A percentile compares a stretch with the other conserved stretches of the same genome.
Conservation (phyloP, 2,329 filamentous ascomycete species). For the Chaetothyriales sp. region DNA sequence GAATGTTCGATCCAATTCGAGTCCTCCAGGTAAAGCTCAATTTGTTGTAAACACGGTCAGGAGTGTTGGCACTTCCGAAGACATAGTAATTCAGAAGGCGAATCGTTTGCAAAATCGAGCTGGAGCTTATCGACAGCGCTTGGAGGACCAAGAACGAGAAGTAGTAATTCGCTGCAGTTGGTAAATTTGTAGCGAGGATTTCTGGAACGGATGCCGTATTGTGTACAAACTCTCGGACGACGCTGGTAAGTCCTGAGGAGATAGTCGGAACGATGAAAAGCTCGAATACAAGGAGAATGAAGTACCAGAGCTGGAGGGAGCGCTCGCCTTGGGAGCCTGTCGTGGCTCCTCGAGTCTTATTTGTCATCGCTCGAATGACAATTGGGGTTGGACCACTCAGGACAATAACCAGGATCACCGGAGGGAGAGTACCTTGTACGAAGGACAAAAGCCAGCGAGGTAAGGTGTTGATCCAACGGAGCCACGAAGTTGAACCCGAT, state of each 20-base stretch:
- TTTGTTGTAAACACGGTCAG: conserved; percentile 6
- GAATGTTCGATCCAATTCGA: conserved; percentile 9
- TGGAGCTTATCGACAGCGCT: conserved; percentile 8
- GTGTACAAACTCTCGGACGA: conserved; percentile 16
- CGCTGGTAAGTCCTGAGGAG: conserved; percentile 19
- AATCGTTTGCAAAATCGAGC: conserved; percentile 8
- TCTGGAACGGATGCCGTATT: conserved; percentile 12
- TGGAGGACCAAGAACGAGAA: conserved; percentile 19
- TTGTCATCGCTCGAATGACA: conserved; percentile 11
- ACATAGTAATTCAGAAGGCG: conserved; percentile 9
- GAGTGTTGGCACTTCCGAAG: conserved; percentile 5
- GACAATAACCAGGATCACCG: conserved; percentile 16
- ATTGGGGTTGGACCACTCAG: conserved; percentile 15
- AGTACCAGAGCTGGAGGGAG: conserved; percentile 19
- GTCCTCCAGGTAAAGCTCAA: conserved; percentile 9
- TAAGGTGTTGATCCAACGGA: conserved; percentile 10
- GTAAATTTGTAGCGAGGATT: conserved; percentile 18
- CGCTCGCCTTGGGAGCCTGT: conserved; percentile 15
- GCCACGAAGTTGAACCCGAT: conserved; percentile 11
- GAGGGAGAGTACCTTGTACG: conserved; percentile 19
- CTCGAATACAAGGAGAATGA: conserved; percentile 17
- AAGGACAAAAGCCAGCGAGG: conserved; percentile 8
- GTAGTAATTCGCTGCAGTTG: conserved; percentile 19
- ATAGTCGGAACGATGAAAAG: conserved; percentile 18
- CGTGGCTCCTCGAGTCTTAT: conserved; percentile 6